Percentiles rank a stretch among this genome's conserved stretches.
Conservation (phyloP, 257 asterid species). For the Salvia hispanica region DNA sequence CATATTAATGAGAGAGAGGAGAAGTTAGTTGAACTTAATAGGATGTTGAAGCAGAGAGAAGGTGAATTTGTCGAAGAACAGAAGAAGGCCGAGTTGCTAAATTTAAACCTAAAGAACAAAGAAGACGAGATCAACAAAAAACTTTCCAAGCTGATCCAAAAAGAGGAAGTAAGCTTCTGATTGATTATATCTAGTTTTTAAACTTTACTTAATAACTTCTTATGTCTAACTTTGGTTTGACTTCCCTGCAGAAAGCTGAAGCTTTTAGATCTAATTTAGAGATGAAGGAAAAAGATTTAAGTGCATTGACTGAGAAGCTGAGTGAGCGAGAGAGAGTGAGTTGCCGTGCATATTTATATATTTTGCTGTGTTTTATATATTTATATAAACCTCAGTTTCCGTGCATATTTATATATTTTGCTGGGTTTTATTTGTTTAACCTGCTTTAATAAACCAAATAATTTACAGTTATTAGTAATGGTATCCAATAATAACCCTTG, state of each 20-base stretch:
- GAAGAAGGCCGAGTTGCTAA: constrained; percentile 49
- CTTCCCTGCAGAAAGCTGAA: constrained; percentile 66
- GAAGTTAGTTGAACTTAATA: constrained; percentile 49
- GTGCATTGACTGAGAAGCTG: constrained; percentile 60
- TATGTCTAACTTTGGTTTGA: constrained; percentile 22
- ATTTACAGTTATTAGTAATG: neutral
- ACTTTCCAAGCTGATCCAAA: constrained; percentile 48
- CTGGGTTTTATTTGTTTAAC: constrained; percentile 9
- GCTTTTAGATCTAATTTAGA: constrained; percentile 49
- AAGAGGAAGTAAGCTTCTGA: constrained; percentile 70
- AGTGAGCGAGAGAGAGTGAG: constrained; percentile 73
- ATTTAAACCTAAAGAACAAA: constrained; percentile 51
- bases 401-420: constrained; percentile 1
- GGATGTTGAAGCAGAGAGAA: constrained; percentile 57
- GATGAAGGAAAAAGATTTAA: constrained; percentile 64
- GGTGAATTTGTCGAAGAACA: constrained; percentile 57
- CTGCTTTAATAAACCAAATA: neutral
- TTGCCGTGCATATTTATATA: constrained; percentile 21
- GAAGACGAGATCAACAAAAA: constrained; percentile 57
- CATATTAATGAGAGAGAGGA: constrained; percentile 76
- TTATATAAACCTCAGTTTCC: constrained; percentile 23
- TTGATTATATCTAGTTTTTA: neutral
- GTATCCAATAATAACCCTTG: neutral
- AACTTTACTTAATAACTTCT: constrained; percentile 6
- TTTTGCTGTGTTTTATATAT: constrained; percentile 7